phyloP scores from a whole-genome alignment of 1,139 yeast genomes.

The Meyerozyma smithsonii region DNA sequence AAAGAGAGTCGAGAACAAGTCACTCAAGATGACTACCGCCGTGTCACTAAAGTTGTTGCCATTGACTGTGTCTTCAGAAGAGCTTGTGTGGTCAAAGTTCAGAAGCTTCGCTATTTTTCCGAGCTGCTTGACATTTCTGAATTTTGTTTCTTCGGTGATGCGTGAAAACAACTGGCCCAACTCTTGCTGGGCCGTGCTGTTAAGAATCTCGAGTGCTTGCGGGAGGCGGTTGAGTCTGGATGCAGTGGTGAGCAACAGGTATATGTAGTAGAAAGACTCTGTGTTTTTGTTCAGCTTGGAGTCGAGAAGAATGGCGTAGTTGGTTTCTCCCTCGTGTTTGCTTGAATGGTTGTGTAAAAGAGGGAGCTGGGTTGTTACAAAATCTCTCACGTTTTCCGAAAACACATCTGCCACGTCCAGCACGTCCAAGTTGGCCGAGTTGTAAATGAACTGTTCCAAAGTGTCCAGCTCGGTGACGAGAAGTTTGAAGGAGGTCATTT shows the following conservation, averaged over 20 bases:
- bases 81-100: slow-evolving; percentile 21
- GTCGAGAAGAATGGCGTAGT: slow-evolving; percentile 28
- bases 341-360: slow-evolving; percentile 25
- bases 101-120: slow-evolving; percentile 30
- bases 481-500: slow-evolving; percentile 33
- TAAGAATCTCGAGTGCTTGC: slow-evolving; percentile 53
- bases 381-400: slow-evolving; percentile 37
- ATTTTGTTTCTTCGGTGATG: slow-evolving; percentile 61
- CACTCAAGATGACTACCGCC: slow-evolving; percentile 57
- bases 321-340: slow-evolving; percentile 16
- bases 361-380: slow-evolving; percentile 29
- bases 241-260: slow-evolving; percentile 53
- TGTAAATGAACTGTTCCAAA: slow-evolving; percentile 52
- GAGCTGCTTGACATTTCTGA: slow-evolving; percentile 31
- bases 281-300: slow-evolving; percentile 25
- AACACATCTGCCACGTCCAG: slow-evolving; percentile 47
- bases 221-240: slow-evolving; percentile 60
- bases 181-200: slow-evolving; percentile 40
- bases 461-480: slow-evolving; percentile 37
- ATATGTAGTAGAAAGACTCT: slow-evolving; percentile 54
- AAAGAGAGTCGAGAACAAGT: slow-evolving; percentile 66
- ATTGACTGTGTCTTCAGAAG: slow-evolving; percentile 21
- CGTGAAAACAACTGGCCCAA: slow-evolving; percentile 50
- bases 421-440: slow-evolving; percentile 55
- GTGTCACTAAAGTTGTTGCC: slow-evolving; percentile 36